phyloP scores from a whole-genome alignment of 2,329 filamentous ascomycete species.

The Beauveria rudraprayagi region DNA sequence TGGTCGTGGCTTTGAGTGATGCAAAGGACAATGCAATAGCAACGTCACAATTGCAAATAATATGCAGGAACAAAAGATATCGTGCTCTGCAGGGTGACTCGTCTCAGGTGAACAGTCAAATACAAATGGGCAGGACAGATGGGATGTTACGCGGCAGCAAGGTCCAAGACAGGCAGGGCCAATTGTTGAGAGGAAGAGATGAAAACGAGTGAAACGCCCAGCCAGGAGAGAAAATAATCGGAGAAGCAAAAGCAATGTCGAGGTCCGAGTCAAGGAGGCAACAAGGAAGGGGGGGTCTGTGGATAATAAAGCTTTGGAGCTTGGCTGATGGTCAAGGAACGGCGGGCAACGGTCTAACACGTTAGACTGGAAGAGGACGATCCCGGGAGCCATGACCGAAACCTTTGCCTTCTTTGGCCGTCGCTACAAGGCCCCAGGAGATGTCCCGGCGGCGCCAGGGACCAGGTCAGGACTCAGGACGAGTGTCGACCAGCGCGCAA shows the following conservation, averaged over 20 bases:
- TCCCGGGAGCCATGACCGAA: slow-evolving; percentile 2
- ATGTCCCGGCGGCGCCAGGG: slow-evolving; percentile 4
- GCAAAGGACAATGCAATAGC: neutral
- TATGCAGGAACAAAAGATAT: neutral
- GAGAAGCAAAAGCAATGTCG: neutral
- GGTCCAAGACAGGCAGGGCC: neutral
- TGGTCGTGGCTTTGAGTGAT: neutral
- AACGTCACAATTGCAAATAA: neutral
- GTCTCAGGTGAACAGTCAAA: neutral
- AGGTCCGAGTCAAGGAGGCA: neutral
- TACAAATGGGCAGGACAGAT: neutral
- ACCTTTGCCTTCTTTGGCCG: neutral
- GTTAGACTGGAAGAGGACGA: neutral
- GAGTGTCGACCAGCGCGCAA: neutral
- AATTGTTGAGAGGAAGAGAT: neutral
- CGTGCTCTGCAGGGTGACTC: neutral
- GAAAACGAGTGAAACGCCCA: neutral
- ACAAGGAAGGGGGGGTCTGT: slow-evolving; percentile 1
- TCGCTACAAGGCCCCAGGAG: neutral
- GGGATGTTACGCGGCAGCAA: neutral
- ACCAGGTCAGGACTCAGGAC: neutral
- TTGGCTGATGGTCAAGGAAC: slow-evolving; percentile 1
- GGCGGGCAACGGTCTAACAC: neutral
- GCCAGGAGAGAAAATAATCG: neutral
- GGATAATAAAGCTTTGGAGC: slow-evolving; percentile 6